phyloP scores from a whole-genome alignment of 2,329 filamentous ascomycete species.

The Trichoderma koningiopsis region DNA sequence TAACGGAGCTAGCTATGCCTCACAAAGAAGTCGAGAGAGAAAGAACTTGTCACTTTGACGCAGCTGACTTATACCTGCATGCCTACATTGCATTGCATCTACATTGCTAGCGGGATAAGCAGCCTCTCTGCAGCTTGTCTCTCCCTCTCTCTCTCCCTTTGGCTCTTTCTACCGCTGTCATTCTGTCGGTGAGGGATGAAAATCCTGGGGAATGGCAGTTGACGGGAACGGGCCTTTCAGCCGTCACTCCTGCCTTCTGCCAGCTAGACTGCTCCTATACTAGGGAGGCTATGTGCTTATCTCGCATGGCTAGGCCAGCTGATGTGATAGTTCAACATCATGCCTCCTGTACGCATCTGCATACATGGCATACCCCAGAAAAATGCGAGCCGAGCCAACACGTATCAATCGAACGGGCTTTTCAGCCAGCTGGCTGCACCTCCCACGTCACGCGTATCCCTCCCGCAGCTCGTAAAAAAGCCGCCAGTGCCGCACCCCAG shows the following conservation, averaged over 20 bases:
- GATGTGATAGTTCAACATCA: background rate
- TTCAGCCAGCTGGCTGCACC: constrained; percentile 6
- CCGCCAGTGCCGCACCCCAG: constrained; percentile 21
- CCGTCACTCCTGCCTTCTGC: background rate
- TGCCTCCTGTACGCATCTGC: too few relatives aligned
- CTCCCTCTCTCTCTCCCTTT: background rate
- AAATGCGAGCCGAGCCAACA: background rate
- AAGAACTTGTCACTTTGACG: background rate
- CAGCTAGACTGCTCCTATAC: too few relatives aligned
- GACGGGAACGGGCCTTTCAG: background rate
- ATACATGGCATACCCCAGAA: background rate
- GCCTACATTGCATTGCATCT: constrained; percentile 2
- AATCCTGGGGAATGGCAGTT: background rate
- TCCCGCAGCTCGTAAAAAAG: constrained; percentile 13
- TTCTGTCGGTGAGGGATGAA: constrained; percentile 13
- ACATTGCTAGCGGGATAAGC: background rate
- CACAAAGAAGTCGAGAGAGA: background rate
- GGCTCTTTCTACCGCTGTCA: background rate
- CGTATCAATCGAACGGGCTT: background rate
- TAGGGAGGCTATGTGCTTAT: background rate
- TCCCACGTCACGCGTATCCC: constrained; percentile 11
- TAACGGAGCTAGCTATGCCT: constrained; percentile 11
- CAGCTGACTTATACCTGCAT: constrained; percentile 15
- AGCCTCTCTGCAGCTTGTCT: background rate
- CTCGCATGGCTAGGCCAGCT: background rate